A percentile compares a stretch with the other conserved stretches of the same genome.
These are phyloP conservation scores for Pistacia integerrima DNA, from an alignment of 345 rosid genomes.

Conservation along the genomic window DNA sequence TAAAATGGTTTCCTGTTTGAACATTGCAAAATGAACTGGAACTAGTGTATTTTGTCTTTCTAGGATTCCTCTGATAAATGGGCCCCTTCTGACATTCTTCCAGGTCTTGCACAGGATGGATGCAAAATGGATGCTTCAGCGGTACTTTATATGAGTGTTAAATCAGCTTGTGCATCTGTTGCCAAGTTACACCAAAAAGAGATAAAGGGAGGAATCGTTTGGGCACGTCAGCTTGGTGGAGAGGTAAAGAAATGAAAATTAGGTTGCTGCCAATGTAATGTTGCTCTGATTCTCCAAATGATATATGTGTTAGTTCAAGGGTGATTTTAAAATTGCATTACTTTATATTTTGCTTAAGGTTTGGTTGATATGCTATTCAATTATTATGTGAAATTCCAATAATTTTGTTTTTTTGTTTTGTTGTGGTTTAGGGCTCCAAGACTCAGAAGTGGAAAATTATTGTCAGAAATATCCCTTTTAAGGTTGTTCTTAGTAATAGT, in stretches of 20 bases:
- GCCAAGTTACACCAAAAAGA: slow-evolving; percentile 64
- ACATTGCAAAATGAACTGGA: background rate
- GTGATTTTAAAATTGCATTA: slow-evolving; percentile 4
- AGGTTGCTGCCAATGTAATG: background rate
- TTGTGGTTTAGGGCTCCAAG: slow-evolving; percentile 77
- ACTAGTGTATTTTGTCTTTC: background rate
- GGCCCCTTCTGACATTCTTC: slow-evolving; percentile 18
- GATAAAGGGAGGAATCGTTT: slow-evolving; percentile 62
- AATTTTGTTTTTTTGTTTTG: slow-evolving; percentile 20
- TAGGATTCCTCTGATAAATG: slow-evolving; percentile 11
- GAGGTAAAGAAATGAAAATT: slow-evolving; percentile 55
- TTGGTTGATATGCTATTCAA: slow-evolving; percentile 10
- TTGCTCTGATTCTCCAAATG: slow-evolving; percentile 2
- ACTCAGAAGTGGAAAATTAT: slow-evolving; percentile 96
- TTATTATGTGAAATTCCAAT: slow-evolving; percentile 1
- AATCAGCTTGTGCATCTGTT: slow-evolving; percentile 71
- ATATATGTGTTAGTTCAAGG: background rate
- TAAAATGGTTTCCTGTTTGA: slow-evolving; percentile 3
- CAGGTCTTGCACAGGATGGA: slow-evolving; percentile 92
- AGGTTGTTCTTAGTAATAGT: slow-evolving; percentile 47
- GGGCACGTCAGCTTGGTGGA: slow-evolving; percentile 99
- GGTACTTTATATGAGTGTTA: slow-evolving; percentile 78
- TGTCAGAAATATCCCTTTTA: slow-evolving; percentile 85
- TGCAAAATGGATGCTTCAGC: slow-evolving; percentile 88
- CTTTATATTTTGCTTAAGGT: background rate